These are phyloP conservation scores for Diaporthe helianthi DNA, from an alignment of 2,329 filamentous ascomycete genomes.

Conservation along the genomic window DNA sequence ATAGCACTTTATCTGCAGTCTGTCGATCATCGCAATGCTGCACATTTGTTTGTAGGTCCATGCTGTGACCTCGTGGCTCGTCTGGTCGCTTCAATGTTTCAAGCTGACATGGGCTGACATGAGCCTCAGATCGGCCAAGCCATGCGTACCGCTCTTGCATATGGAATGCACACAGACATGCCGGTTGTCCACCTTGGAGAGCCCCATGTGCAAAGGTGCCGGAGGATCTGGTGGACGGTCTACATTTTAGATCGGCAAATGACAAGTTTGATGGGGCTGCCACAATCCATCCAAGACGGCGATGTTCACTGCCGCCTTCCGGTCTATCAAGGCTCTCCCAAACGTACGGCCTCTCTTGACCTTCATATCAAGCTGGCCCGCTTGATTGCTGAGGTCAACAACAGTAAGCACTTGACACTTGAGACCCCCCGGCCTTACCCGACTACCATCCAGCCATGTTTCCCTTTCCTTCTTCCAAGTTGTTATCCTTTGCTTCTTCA, in stretches of 20 bases:
- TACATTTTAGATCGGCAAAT: slow-evolving; percentile 61
- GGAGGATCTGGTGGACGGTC: slow-evolving; percentile 61
- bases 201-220: slow-evolving; percentile 51
- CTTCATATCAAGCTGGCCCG: slow-evolving; percentile 34
- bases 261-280: slow-evolving; percentile 60
- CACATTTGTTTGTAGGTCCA: slow-evolving; percentile 10
- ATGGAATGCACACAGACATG: slow-evolving; percentile 62
- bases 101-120: background rate
- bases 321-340: slow-evolving; percentile 21
- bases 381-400: slow-evolving; percentile 32
- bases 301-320: slow-evolving; percentile 52
- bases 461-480: background rate
- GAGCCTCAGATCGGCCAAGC: slow-evolving; percentile 55
- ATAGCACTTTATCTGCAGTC: slow-evolving; percentile 60
- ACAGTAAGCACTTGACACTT: slow-evolving; percentile 31
- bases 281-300: slow-evolving; percentile 56
- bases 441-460: background rate
- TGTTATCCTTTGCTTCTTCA: background rate
- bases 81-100: background rate
- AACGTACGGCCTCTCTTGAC: slow-evolving; percentile 30
- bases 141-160: slow-evolving; percentile 54
- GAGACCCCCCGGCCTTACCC: too few species aligned
- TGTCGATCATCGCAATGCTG: slow-evolving; percentile 50
- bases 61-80: rapidly evolving
- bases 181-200: slow-evolving; percentile 50